Conservation (phyloP, 2,329 filamentous ascomycete species). For the Colletotrichum tofieldiae region DNA sequence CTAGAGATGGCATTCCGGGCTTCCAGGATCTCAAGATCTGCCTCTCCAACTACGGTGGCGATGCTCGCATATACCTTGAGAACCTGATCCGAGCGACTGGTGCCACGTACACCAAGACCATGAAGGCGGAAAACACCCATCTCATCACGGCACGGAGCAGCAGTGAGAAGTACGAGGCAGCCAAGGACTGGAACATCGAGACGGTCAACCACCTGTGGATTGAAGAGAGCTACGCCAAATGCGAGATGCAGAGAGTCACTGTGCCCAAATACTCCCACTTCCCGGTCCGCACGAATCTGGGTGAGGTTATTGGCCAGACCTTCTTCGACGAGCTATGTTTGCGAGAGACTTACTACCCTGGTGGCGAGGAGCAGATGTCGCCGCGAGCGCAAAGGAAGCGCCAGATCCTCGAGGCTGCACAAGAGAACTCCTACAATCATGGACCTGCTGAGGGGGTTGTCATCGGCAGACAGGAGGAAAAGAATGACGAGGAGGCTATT, state of each 20-base stretch:
- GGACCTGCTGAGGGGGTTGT: constrained; percentile 65
- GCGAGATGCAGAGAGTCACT: constrained; percentile 80
- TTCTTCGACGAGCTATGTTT: constrained; percentile 78
- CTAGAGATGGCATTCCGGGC: constrained; percentile 82
- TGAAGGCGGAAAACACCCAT: constrained; percentile 96
- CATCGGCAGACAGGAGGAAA: constrained; percentile 57
- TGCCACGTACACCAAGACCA: constrained; percentile 92
- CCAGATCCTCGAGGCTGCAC: constrained; percentile 64
- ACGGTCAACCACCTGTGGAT: constrained; percentile 97
- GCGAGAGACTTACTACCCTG: constrained; percentile 79
- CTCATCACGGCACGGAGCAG: constrained; percentile 90
- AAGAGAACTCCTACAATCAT: constrained; percentile 65
- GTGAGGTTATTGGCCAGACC: constrained; percentile 93
- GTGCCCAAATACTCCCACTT: constrained; percentile 88
- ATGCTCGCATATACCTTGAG: constrained; percentile 93
- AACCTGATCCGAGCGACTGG: constrained; percentile 89
- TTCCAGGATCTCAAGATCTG: constrained; percentile 86
- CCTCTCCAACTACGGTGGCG: constrained; percentile 95
- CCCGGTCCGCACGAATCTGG: constrained; percentile 89
- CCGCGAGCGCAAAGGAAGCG: constrained; percentile 64
- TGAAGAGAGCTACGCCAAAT: constrained; percentile 96
- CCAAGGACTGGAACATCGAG: constrained; percentile 91
- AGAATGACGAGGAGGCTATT: constrained; percentile 59
- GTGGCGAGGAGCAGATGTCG: constrained; percentile 65
- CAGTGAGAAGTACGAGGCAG: constrained; percentile 94